Conservation (phyloP, 2,329 filamentous ascomycete species). For the Penicillium sp. region DNA sequence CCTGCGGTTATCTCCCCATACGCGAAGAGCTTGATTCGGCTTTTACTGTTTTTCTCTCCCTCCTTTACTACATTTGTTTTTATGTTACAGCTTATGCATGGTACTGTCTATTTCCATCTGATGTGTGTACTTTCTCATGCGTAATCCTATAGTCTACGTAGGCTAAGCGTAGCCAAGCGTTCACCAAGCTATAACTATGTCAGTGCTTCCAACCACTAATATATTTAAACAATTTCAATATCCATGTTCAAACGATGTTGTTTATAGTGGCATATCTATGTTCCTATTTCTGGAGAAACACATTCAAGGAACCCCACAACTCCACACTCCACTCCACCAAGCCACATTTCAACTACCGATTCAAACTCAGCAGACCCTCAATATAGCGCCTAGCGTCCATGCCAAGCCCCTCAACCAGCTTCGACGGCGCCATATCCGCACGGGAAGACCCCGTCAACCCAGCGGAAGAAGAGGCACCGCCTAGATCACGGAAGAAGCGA, state of each 20-base stretch:
- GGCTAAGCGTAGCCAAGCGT: background rate
- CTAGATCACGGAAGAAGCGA: conserved; percentile 43
- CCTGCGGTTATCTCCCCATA: conserved; percentile 27
- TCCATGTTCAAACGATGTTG: background rate
- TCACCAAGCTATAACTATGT: background rate
- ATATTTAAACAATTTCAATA: background rate
- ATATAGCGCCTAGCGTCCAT: conserved; percentile 50
- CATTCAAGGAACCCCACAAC: background rate
- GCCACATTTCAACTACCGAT: conserved; percentile 31
- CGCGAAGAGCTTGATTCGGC: conserved; percentile 23
- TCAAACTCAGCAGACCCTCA: conserved; percentile 47
- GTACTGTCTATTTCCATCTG: conserved; percentile 21
- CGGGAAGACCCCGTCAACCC: conserved; percentile 21
- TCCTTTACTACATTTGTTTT: conserved; percentile 22
- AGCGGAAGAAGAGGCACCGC: conserved; percentile 35
- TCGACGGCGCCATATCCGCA: conserved; percentile 37
- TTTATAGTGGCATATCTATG: background rate
- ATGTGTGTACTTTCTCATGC: background rate
- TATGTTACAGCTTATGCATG: conserved; percentile 39
- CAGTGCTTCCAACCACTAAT: background rate
- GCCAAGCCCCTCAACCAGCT: conserved; percentile 46
- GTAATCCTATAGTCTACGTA: background rate
- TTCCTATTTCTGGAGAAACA: background rate
- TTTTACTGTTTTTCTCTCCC: conserved; percentile 22
- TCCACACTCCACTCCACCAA: background rate